These are phyloP conservation scores for Ormosia emarginata DNA, from an alignment of 306 rosid species.

Conservation along the genomic window DNA sequence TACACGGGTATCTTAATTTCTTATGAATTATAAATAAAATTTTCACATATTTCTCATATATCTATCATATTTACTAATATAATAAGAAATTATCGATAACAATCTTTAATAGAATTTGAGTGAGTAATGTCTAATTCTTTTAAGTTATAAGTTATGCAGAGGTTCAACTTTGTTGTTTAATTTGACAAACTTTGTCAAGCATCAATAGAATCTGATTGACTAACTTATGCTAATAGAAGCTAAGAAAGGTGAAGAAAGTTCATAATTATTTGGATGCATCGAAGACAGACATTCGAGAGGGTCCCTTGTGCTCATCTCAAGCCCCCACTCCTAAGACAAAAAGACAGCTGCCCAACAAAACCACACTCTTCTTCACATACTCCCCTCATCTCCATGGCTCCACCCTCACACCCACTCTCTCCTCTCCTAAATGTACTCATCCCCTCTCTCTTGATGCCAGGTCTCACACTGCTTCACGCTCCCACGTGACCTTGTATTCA, in stretches of 20 bases:
- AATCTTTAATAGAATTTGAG: too few relatives aligned
- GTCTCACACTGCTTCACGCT: conserved; percentile 12
- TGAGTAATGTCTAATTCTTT: too few relatives aligned
- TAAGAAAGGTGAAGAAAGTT: neutral
- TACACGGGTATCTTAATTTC: too few relatives aligned
- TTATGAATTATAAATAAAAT: too few relatives aligned
- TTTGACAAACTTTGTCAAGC: neutral
- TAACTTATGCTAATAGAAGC: neutral
- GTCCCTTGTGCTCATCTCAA: conserved; percentile 48
- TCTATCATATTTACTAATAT: too few relatives aligned
- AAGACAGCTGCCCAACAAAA: conserved; percentile 48
- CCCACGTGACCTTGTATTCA: conserved; percentile 37
- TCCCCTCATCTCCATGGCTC: conserved; percentile 25
- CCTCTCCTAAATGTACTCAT: conserved; percentile 15
- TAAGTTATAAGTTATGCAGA: too few relatives aligned
- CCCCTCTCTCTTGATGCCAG: conserved; percentile 13
- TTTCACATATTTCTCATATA: too few relatives aligned
- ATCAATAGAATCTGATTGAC: neutral
- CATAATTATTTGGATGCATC: conserved; percentile 32
- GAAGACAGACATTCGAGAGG: conserved; percentile 49
- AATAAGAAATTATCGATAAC: too few relatives aligned
- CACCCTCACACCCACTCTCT: conserved; percentile 8
- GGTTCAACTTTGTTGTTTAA: neutral
- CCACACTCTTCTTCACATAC: conserved; percentile 4
- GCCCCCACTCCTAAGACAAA: conserved; percentile 30